Evolutionary conservation across 371 early-diverging fungal genomes (phyloP), one percentile per base, ranked within the genome.

Genomic region (Haplosporangium sp.): DNA sequence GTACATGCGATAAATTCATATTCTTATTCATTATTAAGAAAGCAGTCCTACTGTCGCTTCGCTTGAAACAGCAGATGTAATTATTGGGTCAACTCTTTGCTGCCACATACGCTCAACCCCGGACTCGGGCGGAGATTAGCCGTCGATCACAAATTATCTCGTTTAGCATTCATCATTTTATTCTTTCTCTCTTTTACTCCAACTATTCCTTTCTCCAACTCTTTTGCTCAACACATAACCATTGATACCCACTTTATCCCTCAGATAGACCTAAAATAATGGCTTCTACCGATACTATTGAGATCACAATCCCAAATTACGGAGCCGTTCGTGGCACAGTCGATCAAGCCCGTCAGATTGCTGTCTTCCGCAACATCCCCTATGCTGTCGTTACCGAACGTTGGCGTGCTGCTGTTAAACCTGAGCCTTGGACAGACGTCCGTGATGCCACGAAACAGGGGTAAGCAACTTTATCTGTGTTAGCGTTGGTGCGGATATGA

Each of bases 381-480:
- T 77, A 58, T 19, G 78, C 66, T 0, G 65, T 59, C 11, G 69
- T 72, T 2, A 68, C 67, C 5, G 66, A 77, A 20, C 73, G 78
- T 13, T 72, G 78, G 78, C 69, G 69, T 8, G 65, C 69, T 27
- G 76, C 72, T 6, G 59, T 67, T 66, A 70, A 71, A 44, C 35
- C 61, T 10, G 55, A 71, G 39, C 63, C 69, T 4, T 81, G 82
- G 82, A 42, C 76, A 4, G 82, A 76, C 9, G 57, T 76, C 45
- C 76, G 67, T 3, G 82, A 81, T 58, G 76, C 82, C 6, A 76
- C 76, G 4, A 37, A 62, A 7, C 72, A 71, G 59, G 76, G 72
- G 76, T 75, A 71, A 55, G 35, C 2, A 27, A 27, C 27, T 27
- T 27, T 27, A 27, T 27, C 27, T 27, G 27, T 27, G 27, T 27